These are phyloP conservation scores for Aspergillus sclerotiicarbonarius DNA, from an alignment of 495 filamentous ascomycete species.

Conservation along the genomic window DNA sequence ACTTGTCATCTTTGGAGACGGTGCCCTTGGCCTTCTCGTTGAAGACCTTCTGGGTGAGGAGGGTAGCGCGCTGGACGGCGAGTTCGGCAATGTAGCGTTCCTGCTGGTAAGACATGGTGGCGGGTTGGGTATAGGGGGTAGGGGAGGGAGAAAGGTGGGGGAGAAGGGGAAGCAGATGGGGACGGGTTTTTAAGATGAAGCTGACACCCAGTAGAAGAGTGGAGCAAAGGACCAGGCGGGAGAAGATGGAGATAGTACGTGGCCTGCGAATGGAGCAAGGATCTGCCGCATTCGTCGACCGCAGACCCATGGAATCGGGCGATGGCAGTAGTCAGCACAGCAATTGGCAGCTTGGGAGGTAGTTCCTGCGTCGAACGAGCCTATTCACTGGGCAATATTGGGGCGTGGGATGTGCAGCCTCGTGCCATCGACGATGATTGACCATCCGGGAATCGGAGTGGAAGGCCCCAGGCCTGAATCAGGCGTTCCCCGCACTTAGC, in stretches of 20 bases:
- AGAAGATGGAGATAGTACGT: conserved; percentile 26
- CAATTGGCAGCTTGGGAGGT: neutral
- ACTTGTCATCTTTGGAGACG: conserved; percentile 88
- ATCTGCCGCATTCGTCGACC: conserved; percentile 21
- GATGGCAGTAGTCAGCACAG: conserved; percentile 1
- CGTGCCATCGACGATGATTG: no score
- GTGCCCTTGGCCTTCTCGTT: conserved; percentile 90
- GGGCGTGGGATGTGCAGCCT: no score
- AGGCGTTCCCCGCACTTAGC: conserved; percentile 34
- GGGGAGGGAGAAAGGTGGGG: conserved; percentile 28
- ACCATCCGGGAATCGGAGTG: neutral
- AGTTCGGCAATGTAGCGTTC: conserved; percentile 87
- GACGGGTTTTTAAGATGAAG: conserved; percentile 44
- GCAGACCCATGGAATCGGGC: conserved; percentile 16
- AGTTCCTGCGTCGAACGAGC: neutral
- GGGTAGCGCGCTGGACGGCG: conserved; percentile 82
- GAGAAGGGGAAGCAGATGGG: conserved; percentile 41
- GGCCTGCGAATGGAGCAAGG: conserved; percentile 28
- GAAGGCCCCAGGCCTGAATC: conserved; percentile 2
- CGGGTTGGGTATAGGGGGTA: conserved; percentile 27
- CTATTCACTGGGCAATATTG: no score
- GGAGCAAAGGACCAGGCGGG: conserved; percentile 40
- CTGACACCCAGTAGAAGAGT: conserved; percentile 51
- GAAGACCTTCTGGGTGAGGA: conserved; percentile 92
- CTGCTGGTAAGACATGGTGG: conserved; percentile 62